These are phyloP conservation scores for Colletotrichum australisinense DNA, from an alignment of 2,329 filamentous ascomycete species.

Conservation along the genomic window DNA sequence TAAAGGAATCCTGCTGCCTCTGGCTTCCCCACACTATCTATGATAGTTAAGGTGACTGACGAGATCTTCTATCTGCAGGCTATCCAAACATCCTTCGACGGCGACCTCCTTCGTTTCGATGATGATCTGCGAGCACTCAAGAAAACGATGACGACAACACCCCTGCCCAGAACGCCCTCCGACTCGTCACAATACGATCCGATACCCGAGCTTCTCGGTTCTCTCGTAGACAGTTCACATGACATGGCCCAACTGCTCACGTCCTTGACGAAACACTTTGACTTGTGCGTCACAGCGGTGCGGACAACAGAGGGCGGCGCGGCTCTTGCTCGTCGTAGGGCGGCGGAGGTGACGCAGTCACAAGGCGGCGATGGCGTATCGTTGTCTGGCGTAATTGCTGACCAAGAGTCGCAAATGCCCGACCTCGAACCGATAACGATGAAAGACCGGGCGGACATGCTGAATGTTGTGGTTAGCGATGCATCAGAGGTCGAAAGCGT, in stretches of 20 bases:
- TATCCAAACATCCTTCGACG: conserved; percentile 79
- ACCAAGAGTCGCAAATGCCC: conserved; percentile 62
- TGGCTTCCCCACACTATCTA: not conserved
- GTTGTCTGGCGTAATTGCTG: conserved; percentile 74
- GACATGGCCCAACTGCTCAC: conserved; percentile 85
- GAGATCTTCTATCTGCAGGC: conserved; percentile 49
- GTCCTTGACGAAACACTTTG: conserved; percentile 88
- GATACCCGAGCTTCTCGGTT: conserved; percentile 66
- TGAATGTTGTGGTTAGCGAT: conserved; percentile 82
- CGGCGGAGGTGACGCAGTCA: conserved; percentile 70
- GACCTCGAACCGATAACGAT: conserved; percentile 77
- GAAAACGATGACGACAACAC: conserved; percentile 62
- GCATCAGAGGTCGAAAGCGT: conserved; percentile 75
- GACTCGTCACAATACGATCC: conserved; percentile 51
- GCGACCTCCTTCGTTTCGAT: conserved; percentile 80
- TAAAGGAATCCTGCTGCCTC: not conserved
- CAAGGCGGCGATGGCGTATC: conserved; percentile 63
- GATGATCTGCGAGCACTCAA: conserved; percentile 76
- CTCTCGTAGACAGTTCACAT: conserved; percentile 79
- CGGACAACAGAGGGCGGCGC: conserved; percentile 88
- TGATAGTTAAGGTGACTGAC: not conserved
- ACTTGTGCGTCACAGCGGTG: conserved; percentile 91
- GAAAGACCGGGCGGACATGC: conserved; percentile 84
- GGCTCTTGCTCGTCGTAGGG: conserved; percentile 74
- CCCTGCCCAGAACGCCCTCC: conserved; percentile 46